Evolutionary conservation across 139 green algal genomes (phyloP).

Genomic region (Ettlia oleoabundans): DNA sequence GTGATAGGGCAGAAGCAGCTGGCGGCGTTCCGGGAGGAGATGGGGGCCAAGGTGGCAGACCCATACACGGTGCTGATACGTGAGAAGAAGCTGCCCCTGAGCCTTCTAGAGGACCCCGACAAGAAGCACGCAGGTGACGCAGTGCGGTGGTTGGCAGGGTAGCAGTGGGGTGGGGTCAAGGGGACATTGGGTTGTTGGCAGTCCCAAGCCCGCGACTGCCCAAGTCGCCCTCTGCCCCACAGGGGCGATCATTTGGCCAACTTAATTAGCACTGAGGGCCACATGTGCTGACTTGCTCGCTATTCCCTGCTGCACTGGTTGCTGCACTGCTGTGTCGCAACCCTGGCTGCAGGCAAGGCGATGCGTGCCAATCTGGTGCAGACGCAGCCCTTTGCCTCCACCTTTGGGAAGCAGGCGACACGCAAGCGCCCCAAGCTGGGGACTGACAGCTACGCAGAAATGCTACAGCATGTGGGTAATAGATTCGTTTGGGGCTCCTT

Average conservation of each 20-base stretch:
- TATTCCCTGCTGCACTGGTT: no score
- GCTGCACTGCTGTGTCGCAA: no score
- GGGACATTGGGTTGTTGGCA: background rate
- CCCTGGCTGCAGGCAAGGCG: constrained; percentile 34
- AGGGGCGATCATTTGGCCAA: background rate
- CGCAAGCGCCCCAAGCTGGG: constrained; percentile 90
- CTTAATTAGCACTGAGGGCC: no score
- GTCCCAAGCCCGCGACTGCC: no score
- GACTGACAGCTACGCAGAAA: constrained; percentile 68
- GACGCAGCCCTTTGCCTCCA: constrained; percentile 85
- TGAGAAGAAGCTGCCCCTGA: constrained; percentile 95
- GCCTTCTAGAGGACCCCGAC: constrained; percentile 89
- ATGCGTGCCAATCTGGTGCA: constrained; percentile 76
- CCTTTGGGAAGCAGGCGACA: constrained; percentile 82
- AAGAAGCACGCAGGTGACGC: constrained; percentile 49
- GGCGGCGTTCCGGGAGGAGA: constrained; percentile 94
- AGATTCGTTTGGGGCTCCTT: no score
- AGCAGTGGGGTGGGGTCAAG: background rate
- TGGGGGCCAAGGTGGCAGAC: constrained; percentile 90
- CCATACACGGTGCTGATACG: constrained; percentile 94
- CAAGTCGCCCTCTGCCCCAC: background rate
- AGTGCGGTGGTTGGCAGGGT: background rate
- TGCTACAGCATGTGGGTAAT: constrained; percentile 59
- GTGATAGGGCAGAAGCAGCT: constrained; percentile 98
- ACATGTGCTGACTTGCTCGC: no score